Evolutionary conservation across 306 rosid genomes (phyloP).

Genomic region (Sicyos edulis): DNA sequence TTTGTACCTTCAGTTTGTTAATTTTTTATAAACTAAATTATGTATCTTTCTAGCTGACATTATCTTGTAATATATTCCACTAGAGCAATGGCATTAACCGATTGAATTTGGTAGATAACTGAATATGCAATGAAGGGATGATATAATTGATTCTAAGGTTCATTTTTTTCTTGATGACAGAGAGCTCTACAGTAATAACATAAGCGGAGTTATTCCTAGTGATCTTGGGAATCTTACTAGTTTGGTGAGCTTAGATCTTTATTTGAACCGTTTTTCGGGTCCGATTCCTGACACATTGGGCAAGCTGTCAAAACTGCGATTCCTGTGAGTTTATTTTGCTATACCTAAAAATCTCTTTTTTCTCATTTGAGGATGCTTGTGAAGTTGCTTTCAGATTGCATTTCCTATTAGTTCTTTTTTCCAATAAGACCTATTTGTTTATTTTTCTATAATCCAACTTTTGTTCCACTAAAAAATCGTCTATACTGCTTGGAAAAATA

Average conservation of each 20-base stretch:
- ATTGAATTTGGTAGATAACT: background rate
- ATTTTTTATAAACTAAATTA: too few species aligned
- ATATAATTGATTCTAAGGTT: background rate
- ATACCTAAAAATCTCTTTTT: too few species aligned
- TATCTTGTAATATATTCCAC: conserved; percentile 5
- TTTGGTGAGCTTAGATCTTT: conserved; percentile 99
- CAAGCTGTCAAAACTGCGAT: conserved; percentile 82
- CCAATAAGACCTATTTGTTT: too few species aligned
- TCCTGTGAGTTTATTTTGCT: conserved; percentile 60
- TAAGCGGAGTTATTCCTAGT: conserved; percentile 82
- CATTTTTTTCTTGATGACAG: conserved; percentile 34
- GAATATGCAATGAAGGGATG: background rate
- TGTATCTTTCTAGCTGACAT: background rate
- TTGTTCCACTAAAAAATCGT: too few species aligned
- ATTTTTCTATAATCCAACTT: too few species aligned
- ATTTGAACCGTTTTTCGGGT: conserved; percentile 75
- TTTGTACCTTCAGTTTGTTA: background rate
- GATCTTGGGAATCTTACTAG: conserved; percentile 97
- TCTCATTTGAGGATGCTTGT: too few species aligned
- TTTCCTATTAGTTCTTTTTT: too few species aligned
- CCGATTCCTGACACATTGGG: conserved; percentile 91
- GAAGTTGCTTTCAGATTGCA: too few species aligned
- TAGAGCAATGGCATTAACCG: background rate
- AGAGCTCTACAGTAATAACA: conserved; percentile 96
- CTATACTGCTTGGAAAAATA: too few species aligned